A percentile compares a stretch with the other conserved stretches of the same genome.
Conservation (phyloP, 1,284 basidiomycete species). For the Sporisorium scitamineum region DNA sequence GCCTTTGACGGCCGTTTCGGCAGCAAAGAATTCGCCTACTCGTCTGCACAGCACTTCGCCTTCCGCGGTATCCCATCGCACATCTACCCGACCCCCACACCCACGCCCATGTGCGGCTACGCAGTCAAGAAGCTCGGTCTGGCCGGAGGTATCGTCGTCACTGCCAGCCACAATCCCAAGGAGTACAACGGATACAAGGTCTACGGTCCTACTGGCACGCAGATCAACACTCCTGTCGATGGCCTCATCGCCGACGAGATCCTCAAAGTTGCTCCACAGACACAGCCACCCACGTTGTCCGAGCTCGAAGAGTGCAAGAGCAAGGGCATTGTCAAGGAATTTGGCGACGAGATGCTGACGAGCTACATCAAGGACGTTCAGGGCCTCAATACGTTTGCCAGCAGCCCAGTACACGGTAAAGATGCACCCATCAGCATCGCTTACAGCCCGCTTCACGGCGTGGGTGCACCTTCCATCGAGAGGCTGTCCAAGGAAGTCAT, state of each 20-base stretch:
- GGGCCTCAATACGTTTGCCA: slow-evolving; percentile 23
- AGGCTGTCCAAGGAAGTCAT: slow-evolving; percentile 39
- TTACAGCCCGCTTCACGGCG: slow-evolving; percentile 63
- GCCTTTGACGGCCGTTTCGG: slow-evolving; percentile 63
- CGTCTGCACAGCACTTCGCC: slow-evolving; percentile 57
- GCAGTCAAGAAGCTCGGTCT: slow-evolving; percentile 57
- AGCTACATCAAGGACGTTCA: slow-evolving; percentile 50
- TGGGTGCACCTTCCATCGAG: slow-evolving; percentile 53
- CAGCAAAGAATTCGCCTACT: slow-evolving; percentile 53
- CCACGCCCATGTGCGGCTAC: slow-evolving; percentile 60
- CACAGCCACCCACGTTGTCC: slow-evolving; percentile 18
- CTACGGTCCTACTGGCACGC: slow-evolving; percentile 56
- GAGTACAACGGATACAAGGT: slow-evolving; percentile 65
- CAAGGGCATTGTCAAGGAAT: slow-evolving; percentile 29
- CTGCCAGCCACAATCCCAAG: slow-evolving; percentile 63
- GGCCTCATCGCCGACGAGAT: slow-evolving; percentile 57
- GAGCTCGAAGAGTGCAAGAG: slow-evolving; percentile 33
- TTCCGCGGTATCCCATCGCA: slow-evolving; percentile 47
- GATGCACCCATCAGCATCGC: slow-evolving; percentile 47
- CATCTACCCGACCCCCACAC: slow-evolving; percentile 49
- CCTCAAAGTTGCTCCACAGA: slow-evolving; percentile 39
- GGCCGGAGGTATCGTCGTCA: slow-evolving; percentile 61
- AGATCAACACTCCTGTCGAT: slow-evolving; percentile 64
- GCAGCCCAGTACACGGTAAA: slow-evolving; percentile 12
- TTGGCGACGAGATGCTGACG: slow-evolving; percentile 49